Conservation (phyloP, 306 rosid genomes). For the Malus asiatica region DNA sequence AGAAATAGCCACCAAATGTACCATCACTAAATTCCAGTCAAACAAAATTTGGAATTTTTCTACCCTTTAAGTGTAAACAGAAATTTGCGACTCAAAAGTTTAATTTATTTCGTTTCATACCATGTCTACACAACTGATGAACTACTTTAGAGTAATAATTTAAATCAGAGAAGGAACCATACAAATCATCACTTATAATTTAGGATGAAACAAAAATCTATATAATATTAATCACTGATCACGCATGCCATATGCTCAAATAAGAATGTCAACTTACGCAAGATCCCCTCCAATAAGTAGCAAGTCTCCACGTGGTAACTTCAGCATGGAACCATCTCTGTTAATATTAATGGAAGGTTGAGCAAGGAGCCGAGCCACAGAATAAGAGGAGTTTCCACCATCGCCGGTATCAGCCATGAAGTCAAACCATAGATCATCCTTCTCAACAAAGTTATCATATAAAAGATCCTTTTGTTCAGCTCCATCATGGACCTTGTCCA, state of each 20-base stretch:
- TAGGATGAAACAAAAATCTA: slow-evolving; percentile 10
- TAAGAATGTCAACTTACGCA: slow-evolving; percentile 57
- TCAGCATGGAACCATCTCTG: slow-evolving; percentile 43
- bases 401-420: slow-evolving; percentile 99
- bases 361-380: slow-evolving; percentile 86
- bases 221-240: not conserved
- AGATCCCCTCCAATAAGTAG: slow-evolving; percentile 98
- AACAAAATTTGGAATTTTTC: not conserved
- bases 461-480: slow-evolving; percentile 52
- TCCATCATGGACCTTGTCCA: slow-evolving; percentile 66
- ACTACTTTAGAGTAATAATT: not conserved
- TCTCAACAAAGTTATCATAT: slow-evolving; percentile 65
- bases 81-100: not conserved
- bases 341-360: slow-evolving; percentile 56
- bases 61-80: not conserved
- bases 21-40: not conserved
- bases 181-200: not conserved
- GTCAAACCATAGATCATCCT: slow-evolving; percentile 91
- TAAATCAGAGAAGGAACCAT: slow-evolving; percentile 2
- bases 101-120: not conserved
- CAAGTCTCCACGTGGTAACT: slow-evolving; percentile 75
- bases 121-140: not conserved
- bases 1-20: not conserved
- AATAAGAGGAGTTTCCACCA: slow-evolving; percentile 96
- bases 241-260: slow-evolving; percentile 6